Percentiles rank a stretch among this genome's conserved stretches.
Conservation (phyloP, 108 stramenopile species). For the Cyclotella baltica region DNA sequence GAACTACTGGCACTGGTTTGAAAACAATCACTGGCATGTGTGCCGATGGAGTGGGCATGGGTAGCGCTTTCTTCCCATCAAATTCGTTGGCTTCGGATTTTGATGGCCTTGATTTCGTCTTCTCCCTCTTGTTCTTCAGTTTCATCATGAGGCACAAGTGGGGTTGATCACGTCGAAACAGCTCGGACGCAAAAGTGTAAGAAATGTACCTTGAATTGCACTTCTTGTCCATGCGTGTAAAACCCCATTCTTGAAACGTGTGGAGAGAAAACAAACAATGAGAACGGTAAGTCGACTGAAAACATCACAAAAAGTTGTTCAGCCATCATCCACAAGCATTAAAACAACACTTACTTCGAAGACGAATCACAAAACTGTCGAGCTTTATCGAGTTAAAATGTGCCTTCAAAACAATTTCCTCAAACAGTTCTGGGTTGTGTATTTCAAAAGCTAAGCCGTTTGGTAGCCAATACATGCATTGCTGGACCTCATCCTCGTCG, state of each 20-base stretch:
- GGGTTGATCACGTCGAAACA: background rate
- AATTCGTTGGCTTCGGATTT: no score
- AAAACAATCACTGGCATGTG: background rate
- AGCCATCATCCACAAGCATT: background rate
- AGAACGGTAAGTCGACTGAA: background rate
- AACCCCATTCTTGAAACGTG: conserved; percentile 8
- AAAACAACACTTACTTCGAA: background rate
- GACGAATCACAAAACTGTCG: background rate
- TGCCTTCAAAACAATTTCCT: background rate
- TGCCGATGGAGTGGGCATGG: background rate
- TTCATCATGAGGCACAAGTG: background rate
- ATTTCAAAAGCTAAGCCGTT: background rate
- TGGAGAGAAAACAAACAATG: background rate
- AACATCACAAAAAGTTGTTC: background rate
- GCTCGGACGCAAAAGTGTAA: background rate
- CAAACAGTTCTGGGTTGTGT: background rate
- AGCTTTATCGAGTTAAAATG: background rate
- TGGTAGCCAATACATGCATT: background rate
- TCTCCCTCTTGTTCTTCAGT: background rate
- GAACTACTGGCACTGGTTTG: background rate
- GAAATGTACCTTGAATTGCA: background rate
- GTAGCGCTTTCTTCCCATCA: background rate
- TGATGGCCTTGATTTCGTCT: no score
- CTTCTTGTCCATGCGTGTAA: background rate
- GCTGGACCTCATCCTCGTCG: background rate